A percentile compares a stretch with the other conserved stretches of the same genome.
Evolutionary conservation across 2,329 filamentous ascomycete genomes (phyloP).

Genomic region (Sporothrix variecibatus): DNA sequence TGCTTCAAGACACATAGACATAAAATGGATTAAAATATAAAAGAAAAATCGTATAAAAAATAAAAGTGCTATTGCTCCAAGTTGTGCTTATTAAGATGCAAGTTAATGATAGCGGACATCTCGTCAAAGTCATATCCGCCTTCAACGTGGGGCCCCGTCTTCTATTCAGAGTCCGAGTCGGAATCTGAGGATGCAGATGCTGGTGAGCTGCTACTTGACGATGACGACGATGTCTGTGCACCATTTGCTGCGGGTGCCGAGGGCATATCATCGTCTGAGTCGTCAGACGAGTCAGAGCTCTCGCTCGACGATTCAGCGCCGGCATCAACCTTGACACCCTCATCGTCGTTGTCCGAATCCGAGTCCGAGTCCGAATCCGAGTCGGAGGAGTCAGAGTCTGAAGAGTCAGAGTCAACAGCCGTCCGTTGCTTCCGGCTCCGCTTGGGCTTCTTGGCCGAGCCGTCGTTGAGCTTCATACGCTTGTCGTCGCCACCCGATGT

Average conservation of each 20-base stretch:
- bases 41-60: neutral
- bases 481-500: conserved; percentile 37
- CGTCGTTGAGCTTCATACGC: conserved; percentile 49
- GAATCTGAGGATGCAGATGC: conserved; percentile 24
- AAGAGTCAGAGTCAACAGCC: conserved; percentile 41
- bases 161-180: conserved; percentile 20
- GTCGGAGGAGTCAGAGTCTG: conserved; percentile 40
- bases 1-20: neutral
- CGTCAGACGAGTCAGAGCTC: conserved; percentile 25
- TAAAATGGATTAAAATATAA: neutral
- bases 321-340: conserved; percentile 27
- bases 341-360: conserved; percentile 22
- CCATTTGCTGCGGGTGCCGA: conserved; percentile 7
- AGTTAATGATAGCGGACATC: neutral
- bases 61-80: neutral
- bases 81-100: neutral
- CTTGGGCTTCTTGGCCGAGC: conserved; percentile 47
- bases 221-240: conserved; percentile 45
- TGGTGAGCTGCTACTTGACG: conserved; percentile 28
- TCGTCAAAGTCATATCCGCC: neutral
- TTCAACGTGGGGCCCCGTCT: neutral
- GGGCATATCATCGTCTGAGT: conserved; percentile 22
- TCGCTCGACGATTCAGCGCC: conserved; percentile 24
- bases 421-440: conserved; percentile 55
- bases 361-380: conserved; percentile 36